phyloP scores from a whole-genome alignment of 495 filamentous ascomycete species.

The Xylaria telfairii region DNA sequence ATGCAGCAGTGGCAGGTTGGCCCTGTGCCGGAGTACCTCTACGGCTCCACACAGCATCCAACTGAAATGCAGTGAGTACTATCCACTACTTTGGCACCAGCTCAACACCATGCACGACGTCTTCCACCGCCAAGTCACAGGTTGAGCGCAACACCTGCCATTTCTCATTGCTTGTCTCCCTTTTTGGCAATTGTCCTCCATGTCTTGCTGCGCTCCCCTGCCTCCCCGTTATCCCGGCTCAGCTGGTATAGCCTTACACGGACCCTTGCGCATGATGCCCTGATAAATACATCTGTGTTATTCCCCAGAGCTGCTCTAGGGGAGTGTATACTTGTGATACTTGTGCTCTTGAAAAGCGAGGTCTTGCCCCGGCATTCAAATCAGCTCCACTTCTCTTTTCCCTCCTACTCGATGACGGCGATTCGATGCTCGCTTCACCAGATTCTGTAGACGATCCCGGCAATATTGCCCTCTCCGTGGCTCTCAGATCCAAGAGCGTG shows the following conservation, averaged over 20 bases:
- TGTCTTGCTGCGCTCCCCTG: slow-evolving; percentile 18
- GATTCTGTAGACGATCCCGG: not conserved
- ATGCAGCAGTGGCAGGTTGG: slow-evolving; percentile 62
- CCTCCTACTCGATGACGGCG: not conserved
- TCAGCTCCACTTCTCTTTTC: not conserved
- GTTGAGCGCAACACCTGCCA: slow-evolving; percentile 18
- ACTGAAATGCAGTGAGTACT: slow-evolving; percentile 61
- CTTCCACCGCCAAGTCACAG: slow-evolving; percentile 30
- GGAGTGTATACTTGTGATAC: slow-evolving; percentile 9
- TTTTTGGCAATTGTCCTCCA: slow-evolving; percentile 4
- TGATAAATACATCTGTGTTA: slow-evolving; percentile 23
- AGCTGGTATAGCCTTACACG: slow-evolving; percentile 24
- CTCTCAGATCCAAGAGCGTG: not conserved
- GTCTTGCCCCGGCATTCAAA: slow-evolving; percentile 24
- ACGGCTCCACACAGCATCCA: slow-evolving; percentile 53
- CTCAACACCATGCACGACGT: slow-evolving; percentile 41
- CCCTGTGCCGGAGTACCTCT: slow-evolving; percentile 54
- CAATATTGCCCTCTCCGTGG: not conserved
- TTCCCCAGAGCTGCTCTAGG: not conserved
- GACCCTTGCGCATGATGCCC: slow-evolving; percentile 25
- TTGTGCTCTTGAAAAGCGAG: slow-evolving; percentile 22
- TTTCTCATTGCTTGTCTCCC: slow-evolving; percentile 18
- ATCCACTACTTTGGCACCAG: slow-evolving; percentile 24
- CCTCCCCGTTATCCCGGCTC: slow-evolving; percentile 21
- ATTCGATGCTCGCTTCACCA: slow-evolving; percentile 2